A percentile compares a stretch with the other conserved stretches of the same genome.
These are phyloP conservation scores for Pestalotiopsis sp. DNA, from an alignment of 2,329 filamentous ascomycete species.

Conservation along the genomic window DNA sequence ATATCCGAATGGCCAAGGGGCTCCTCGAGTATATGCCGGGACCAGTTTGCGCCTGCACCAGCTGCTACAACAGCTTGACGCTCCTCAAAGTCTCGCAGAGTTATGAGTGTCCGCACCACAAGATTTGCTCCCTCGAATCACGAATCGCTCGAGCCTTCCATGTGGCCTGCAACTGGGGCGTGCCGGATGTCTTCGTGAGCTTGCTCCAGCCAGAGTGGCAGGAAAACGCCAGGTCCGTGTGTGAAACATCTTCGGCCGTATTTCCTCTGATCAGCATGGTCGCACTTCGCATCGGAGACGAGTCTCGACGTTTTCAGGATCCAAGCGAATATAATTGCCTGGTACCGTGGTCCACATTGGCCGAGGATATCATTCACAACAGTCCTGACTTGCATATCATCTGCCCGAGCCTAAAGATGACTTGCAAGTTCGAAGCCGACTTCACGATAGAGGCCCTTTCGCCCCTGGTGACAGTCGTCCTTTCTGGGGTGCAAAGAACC, in stretches of 20 bases:
- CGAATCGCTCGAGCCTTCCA: background rate
- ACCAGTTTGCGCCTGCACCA: background rate
- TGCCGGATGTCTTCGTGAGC: background rate
- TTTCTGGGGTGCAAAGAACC: background rate
- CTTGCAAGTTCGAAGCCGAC: background rate
- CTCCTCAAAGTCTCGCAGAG: background rate
- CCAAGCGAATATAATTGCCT: background rate
- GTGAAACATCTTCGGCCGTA: background rate
- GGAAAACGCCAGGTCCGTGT: background rate
- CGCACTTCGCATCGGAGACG: background rate
- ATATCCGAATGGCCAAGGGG: background rate
- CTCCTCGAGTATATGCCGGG: background rate
- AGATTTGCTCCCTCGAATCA: background rate
- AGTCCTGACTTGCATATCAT: background rate
- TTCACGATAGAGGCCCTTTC: background rate
- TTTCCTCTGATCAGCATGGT: background rate
- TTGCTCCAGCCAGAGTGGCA: background rate
- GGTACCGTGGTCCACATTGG: background rate
- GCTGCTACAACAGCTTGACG: background rate
- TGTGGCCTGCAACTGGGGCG: background rate
- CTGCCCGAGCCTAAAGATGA: background rate
- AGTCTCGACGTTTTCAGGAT: background rate
- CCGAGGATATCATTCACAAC: background rate
- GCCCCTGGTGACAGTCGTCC: background rate
- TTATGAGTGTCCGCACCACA: background rate